Conservation (phyloP, 805 yeast species). For the Ogataea chonburiensis region DNA sequence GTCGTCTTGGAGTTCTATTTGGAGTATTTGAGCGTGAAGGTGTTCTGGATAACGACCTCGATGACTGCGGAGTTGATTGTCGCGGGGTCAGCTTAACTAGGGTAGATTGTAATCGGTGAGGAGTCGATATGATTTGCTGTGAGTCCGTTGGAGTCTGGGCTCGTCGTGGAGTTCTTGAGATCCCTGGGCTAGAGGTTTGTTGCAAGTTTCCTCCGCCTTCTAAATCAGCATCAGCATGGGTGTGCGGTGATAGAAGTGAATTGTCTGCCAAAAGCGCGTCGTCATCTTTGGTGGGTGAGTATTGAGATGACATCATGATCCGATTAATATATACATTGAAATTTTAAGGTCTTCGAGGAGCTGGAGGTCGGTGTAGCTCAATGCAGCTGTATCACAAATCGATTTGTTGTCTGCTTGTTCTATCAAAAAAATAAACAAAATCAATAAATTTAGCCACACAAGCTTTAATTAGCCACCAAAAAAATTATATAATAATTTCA, state of each 20-base stretch:
- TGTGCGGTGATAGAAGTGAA: slow-evolving; percentile 16
- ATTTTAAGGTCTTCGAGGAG: no score
- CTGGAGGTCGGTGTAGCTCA: no score
- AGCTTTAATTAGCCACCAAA: slow-evolving; percentile 8
- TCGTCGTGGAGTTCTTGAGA: slow-evolving; percentile 12
- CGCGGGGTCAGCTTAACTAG: slow-evolving; percentile 7
- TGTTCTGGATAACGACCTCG: slow-evolving; percentile 13
- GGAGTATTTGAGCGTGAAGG: slow-evolving; percentile 21
- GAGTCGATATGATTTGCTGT: slow-evolving; percentile 3
- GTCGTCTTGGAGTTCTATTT: slow-evolving; percentile 26
- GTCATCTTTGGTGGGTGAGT: slow-evolving; percentile 16
- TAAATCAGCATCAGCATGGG: slow-evolving; percentile 6
- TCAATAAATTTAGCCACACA: slow-evolving; percentile 1
- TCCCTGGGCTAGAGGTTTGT: not conserved
- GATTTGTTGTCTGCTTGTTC: no score
- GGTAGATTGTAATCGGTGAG: slow-evolving; percentile 4
- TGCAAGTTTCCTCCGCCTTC: slow-evolving; percentile 6
- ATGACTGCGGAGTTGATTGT: slow-evolving; percentile 5
- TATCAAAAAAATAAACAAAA: slow-evolving; percentile 6
- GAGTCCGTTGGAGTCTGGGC: slow-evolving; percentile 8
- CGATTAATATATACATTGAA: no score
- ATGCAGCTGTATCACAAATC: no score
- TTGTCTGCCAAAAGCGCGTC: slow-evolving; percentile 15
- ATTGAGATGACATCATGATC: slow-evolving; percentile 5
- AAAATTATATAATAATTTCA: slow-evolving; percentile 2